phyloP scores from a whole-genome alignment of 2,329 filamentous ascomycete genomes.

The Fusarium sp. region DNA sequence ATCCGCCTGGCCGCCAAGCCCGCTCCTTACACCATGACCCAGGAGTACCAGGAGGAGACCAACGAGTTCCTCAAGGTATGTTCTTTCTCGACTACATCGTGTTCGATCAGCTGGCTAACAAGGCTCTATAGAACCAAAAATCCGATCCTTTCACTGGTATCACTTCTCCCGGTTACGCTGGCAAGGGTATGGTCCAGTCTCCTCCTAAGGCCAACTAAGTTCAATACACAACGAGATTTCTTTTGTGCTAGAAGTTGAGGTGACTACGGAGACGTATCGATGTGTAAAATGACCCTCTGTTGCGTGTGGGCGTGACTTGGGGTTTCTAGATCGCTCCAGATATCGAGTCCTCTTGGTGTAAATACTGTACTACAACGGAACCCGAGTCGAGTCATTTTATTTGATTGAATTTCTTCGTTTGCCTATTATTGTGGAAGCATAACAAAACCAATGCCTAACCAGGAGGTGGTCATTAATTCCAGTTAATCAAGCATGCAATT shows the following conservation, averaged over 20 bases:
- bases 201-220: conserved; percentile 66
- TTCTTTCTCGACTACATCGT: not conserved
- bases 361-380: conserved; percentile 61
- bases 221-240: conserved; percentile 49
- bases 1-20: conserved; percentile 80
- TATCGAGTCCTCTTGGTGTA: conserved; percentile 53
- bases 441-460: conserved; percentile 26
- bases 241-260: conserved; percentile 54
- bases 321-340: conserved; percentile 52
- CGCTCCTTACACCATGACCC: conserved; percentile 88
- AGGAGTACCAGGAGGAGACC: conserved; percentile 95
- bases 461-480: conserved; percentile 29
- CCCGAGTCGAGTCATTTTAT: conserved; percentile 52
- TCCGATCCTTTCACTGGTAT: conserved; percentile 89
- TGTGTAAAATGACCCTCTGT: conserved; percentile 52
- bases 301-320: conserved; percentile 47
- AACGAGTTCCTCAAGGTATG: conserved; percentile 93
- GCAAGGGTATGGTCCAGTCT: conserved; percentile 83
- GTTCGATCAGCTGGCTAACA: conserved; percentile 28
- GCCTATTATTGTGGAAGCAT: conserved; percentile 26
- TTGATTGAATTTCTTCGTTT: conserved; percentile 49
- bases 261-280: conserved; percentile 51
- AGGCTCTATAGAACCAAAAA: conserved; percentile 76
- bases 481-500: conserved; percentile 28
- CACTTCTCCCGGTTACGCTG: conserved; percentile 81